phyloP scores from a whole-genome alignment of 805 yeast genomes.

The Kuraishia hungarica region DNA sequence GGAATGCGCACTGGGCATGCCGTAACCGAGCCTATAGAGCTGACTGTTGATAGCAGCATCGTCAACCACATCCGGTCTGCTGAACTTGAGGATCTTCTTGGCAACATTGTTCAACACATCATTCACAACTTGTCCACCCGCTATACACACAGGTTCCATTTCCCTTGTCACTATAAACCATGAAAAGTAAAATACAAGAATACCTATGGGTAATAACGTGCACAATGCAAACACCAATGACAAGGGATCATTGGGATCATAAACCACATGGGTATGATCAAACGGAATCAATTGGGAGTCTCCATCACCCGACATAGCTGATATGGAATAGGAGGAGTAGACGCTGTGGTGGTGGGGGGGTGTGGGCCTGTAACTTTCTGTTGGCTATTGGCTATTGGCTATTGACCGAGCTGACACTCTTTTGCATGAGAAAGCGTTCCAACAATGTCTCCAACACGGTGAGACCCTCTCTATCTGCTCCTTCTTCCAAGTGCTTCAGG shows the following conservation, averaged over 20 bases:
- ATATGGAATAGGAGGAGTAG: too few relatives aligned
- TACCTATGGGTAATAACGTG: slow-evolving; percentile 73
- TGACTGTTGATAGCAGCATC: slow-evolving; percentile 21
- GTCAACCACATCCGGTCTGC: slow-evolving; percentile 48
- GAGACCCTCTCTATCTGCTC: too few relatives aligned
- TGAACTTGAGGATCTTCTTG: slow-evolving; percentile 56
- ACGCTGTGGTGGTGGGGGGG: too few relatives aligned
- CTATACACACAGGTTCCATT: slow-evolving; percentile 73
- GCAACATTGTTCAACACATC: slow-evolving; percentile 65
- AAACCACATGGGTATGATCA: slow-evolving; percentile 80
- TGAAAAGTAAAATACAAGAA: slow-evolving; percentile 71
- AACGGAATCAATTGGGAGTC: slow-evolving; percentile 48
- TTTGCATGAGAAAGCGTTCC: too few relatives aligned
- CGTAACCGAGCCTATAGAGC: slow-evolving; percentile 50
- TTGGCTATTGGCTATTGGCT: too few relatives aligned
- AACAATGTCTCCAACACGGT: too few relatives aligned
- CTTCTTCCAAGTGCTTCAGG: too few relatives aligned
- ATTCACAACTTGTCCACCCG: slow-evolving; percentile 77
- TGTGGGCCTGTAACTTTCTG: too few relatives aligned
- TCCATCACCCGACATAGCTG: not conserved
- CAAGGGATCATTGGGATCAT: slow-evolving; percentile 55
- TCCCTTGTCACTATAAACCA: slow-evolving; percentile 82
- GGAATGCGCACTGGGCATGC: slow-evolving; percentile 97
- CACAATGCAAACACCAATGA: slow-evolving; percentile 60
- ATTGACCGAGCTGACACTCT: too few relatives aligned